Base-by-base conservation (phyloP, 768 basidiomycete genomes). In the Russula lepida region DNA sequence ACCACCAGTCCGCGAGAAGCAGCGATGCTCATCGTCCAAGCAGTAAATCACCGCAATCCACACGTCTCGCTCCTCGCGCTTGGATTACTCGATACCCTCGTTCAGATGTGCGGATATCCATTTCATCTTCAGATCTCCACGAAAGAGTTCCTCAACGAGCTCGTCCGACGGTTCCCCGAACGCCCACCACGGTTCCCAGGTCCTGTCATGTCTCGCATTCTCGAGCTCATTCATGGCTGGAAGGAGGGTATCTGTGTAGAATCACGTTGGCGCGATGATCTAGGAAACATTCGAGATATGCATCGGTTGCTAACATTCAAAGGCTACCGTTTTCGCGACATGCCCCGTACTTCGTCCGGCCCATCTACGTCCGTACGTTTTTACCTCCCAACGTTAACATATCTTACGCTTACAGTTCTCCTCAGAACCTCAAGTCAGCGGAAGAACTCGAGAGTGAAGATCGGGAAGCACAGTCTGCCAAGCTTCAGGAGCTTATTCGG, bases 281-380 rank as follows among this genome's bases (percentile, higher is more conserved):
- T 99, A 50, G 92, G 91, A 9, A 98, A 98, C 69, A 97, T 99
- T 60, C 75, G 95, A 66, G 97, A 99, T 75, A 99, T 99, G 97
- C 92, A 98, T 72, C 77, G 95, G 25, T 72, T 99, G 56, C 73
- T 99, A 67, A 88, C 85, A 6, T 98, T 95, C 81, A 99, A 98
- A 71, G 97, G 95, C 64, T 85, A 85, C 71, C 80, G 87, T 19
- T 90, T 91, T 74, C 79, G 87, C 58, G 85, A 89, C 33, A 54
- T 71, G 2, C 54, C 69, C 39, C 76, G 71, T 51, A 72, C 65
- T 60, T 66, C 68, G 37, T 66, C 72, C 48, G 72, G 73, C 35
- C 71, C 76, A 32, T 64, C 71, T 33, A 74, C 79, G 58, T 76
- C 79, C 13, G 82, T 81, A 64, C 64, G 77, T 75, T 8, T 8